phyloP scores from a whole-genome alignment of 2,329 filamentous ascomycete species.

The Pseudocercospora fuligena region DNA sequence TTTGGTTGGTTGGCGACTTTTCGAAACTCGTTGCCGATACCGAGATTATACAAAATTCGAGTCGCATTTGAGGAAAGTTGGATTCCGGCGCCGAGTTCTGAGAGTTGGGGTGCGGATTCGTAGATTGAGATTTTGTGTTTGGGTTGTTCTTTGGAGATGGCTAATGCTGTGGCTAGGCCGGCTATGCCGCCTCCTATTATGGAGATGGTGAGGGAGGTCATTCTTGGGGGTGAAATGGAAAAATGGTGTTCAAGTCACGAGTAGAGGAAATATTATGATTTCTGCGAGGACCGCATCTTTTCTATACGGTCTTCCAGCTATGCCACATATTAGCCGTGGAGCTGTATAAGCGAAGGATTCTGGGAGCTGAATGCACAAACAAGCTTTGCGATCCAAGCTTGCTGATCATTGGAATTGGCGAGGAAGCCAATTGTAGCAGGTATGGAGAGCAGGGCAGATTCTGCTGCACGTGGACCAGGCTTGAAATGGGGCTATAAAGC shows the following conservation, averaged over 20 bases:
- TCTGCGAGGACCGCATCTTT: too few species aligned
- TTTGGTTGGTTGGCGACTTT: slow-evolving; percentile 7
- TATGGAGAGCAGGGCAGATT: too few species aligned
- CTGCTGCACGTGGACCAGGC: too few species aligned
- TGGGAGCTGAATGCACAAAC: background rate
- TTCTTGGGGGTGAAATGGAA: too few species aligned
- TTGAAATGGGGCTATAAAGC: too few species aligned
- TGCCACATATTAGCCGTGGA: background rate
- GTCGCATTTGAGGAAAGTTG: slow-evolving; percentile 18
- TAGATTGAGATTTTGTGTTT: slow-evolving; percentile 44
- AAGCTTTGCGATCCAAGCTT: background rate
- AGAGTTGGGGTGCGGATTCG: slow-evolving; percentile 42
- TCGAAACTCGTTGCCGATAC: background rate
- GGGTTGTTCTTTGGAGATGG: slow-evolving; percentile 35
- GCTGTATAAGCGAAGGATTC: background rate
- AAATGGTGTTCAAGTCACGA: too few species aligned
- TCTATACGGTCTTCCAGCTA: too few species aligned
- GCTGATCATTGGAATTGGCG: too few species aligned
- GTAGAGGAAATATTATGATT: too few species aligned
- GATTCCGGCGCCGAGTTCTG: slow-evolving; percentile 36
- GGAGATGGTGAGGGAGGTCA: slow-evolving; percentile 7
- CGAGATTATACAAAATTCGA: slow-evolving; percentile 1
- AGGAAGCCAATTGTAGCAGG: too few species aligned
- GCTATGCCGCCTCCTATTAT: slow-evolving; percentile 43
- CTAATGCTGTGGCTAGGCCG: slow-evolving; percentile 46